A percentile compares a stretch with the other conserved stretches of the same genome.
phyloP scores from a whole-genome alignment of 1,139 yeast species.

The Blastobotrys ciferrii region DNA sequence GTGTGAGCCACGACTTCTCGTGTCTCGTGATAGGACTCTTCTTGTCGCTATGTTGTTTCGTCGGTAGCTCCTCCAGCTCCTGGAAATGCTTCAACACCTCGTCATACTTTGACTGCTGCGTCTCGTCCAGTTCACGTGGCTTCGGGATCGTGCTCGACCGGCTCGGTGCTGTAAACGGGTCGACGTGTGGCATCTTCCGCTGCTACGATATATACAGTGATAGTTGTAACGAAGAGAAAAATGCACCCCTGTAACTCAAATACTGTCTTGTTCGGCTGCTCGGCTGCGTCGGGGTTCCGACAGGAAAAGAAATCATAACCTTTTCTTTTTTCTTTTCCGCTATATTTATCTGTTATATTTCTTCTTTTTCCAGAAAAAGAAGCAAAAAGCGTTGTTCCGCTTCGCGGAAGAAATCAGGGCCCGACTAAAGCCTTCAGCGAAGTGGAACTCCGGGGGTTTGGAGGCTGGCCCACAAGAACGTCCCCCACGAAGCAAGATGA shows the following conservation, averaged over 20 bases:
- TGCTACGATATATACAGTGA: neutral
- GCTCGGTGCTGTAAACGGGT: conserved; percentile 32
- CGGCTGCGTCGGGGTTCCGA: neutral
- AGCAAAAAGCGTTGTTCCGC: too few relatives aligned
- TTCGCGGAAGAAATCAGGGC: too few relatives aligned
- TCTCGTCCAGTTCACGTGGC: conserved; percentile 48
- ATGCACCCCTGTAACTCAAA: neutral
- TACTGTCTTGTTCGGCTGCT: neutral
- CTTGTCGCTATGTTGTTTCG: conserved; percentile 31
- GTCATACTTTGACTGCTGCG: conserved; percentile 57
- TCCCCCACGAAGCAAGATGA: too few relatives aligned
- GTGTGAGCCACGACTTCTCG: conserved; percentile 87
- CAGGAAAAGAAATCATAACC: neutral
- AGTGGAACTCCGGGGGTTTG: too few relatives aligned
- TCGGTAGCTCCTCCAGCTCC: conserved; percentile 41
- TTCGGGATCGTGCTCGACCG: conserved; percentile 49
- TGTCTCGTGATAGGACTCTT: conserved; percentile 46
- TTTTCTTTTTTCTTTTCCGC: neutral
- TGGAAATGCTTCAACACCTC: conserved; percentile 60
- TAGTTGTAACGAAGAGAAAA: conserved; percentile 4
- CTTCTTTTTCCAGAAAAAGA: too few relatives aligned
- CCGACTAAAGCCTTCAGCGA: too few relatives aligned
- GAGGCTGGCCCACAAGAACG: too few relatives aligned
- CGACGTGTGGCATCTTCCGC: conserved; percentile 23
- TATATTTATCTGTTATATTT: neutral